phyloP scores from a whole-genome alignment of 2,329 filamentous ascomycete species.

The Colletotrichum chrysophilum region DNA sequence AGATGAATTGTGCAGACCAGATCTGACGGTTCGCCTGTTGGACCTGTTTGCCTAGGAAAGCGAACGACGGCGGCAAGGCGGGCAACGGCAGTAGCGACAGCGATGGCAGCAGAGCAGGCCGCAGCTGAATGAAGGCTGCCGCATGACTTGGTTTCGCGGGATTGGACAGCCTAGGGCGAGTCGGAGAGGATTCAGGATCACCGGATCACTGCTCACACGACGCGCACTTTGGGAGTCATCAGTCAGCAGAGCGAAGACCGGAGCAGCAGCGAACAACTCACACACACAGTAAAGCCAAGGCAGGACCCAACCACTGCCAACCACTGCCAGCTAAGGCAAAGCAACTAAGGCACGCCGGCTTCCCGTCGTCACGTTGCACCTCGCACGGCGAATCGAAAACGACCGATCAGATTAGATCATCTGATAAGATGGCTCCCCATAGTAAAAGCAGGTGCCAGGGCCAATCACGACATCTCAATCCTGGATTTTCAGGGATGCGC shows the following conservation, averaged over 20 bases:
- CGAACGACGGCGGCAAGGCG: neutral
- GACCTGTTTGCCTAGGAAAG: neutral
- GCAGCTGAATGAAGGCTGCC: neutral
- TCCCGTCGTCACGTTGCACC: neutral
- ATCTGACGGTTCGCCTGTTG: neutral
- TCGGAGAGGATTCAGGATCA: neutral
- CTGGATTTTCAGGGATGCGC: neutral
- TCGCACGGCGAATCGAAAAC: neutral
- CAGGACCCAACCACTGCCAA: neutral
- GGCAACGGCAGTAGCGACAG: neutral
- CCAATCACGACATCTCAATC: neutral
- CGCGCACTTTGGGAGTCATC: neutral
- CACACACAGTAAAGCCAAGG: neutral
- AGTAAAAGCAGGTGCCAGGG: neutral
- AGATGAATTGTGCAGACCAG: neutral
- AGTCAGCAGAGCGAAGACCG: neutral
- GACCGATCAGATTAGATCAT: conserved; percentile 21
- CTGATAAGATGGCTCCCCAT: conserved; percentile 13
- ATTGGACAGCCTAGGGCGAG: neutral
- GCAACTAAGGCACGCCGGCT: neutral
- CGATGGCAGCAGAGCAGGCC: neutral
- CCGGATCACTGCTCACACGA: neutral
- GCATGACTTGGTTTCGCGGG: neutral
- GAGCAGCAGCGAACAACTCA: neutral
- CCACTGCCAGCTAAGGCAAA: neutral